phyloP scores from a whole-genome alignment of 2,329 filamentous ascomycete genomes.

The Fusarium sp. region DNA sequence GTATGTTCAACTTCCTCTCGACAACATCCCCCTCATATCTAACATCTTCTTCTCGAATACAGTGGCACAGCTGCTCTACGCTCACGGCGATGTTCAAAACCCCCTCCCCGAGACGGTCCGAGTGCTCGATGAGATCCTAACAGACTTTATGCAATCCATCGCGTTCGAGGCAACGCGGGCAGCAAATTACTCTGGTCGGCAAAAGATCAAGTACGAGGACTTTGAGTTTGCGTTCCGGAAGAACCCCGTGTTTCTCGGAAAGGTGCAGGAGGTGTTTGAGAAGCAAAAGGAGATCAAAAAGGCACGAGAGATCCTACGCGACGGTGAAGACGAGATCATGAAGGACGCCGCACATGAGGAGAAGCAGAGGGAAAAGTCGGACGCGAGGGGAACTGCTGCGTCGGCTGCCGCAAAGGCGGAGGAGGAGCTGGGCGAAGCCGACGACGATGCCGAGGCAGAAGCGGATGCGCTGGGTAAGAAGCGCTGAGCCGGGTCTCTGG shows the following conservation, averaged over 20 bases:
- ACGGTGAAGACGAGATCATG: slow-evolving; percentile 71
- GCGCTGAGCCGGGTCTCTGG: slow-evolving; percentile 37
- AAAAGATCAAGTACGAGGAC: slow-evolving; percentile 98
- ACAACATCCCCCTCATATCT: neutral
- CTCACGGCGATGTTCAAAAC: slow-evolving; percentile 80
- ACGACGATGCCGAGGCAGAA: slow-evolving; percentile 60
- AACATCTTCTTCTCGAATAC: slow-evolving; percentile 11
- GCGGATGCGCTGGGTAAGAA: slow-evolving; percentile 54
- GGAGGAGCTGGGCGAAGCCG: slow-evolving; percentile 63
- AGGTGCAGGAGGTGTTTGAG: slow-evolving; percentile 88
- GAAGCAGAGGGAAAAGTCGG: slow-evolving; percentile 49
- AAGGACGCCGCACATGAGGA: slow-evolving; percentile 61
- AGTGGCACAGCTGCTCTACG: slow-evolving; percentile 81
- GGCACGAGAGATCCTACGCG: slow-evolving; percentile 79
- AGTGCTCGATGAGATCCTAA: slow-evolving; percentile 93
- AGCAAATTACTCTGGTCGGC: slow-evolving; percentile 86
- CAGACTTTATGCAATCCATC: slow-evolving; percentile 94
- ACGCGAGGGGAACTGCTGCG: slow-evolving; percentile 54
- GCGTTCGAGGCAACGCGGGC: slow-evolving; percentile 89
- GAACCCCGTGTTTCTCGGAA: slow-evolving; percentile 86
- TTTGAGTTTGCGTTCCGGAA: slow-evolving; percentile 93
- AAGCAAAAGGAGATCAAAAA: slow-evolving; percentile 89
- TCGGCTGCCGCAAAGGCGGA: slow-evolving; percentile 49
- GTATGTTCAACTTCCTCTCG: slow-evolving; percentile 57
- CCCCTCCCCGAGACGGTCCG: slow-evolving; percentile 87